Base-by-base conservation (phyloP, 75 land plant genomes). In the Pseudotsuga menziesii region DNA sequence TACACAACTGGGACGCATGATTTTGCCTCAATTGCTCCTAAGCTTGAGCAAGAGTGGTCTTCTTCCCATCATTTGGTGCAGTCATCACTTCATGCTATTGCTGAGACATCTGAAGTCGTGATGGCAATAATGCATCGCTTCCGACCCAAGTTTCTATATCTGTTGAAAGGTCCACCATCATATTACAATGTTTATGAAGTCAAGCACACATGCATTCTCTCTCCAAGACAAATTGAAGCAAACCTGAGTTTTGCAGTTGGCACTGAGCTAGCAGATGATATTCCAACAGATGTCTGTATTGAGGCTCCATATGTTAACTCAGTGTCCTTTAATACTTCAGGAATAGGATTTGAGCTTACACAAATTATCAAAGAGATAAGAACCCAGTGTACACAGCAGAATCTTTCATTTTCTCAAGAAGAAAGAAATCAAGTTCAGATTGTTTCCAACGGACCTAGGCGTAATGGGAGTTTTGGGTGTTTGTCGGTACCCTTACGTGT, bases 1-100 rank as follows among this genome's bases (percentile, higher is more conserved):
- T 75, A 63, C 27, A 55, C 44, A 22, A 39, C 73, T 16, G 44
- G 64, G 60, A 15, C 64, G 26, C 64, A 61, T 61, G 64, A 27
- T 61, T 61, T 61, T 61, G 64, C 64, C 26, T 64, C 48, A 27
- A 19, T 76, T 66, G 69, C 83, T n/a, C 17, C 83, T 36, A 80
- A 81, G 80, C 62, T 83, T 66, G 97, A 94, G 85, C 85, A 88
- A 71, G 87, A 89, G 55, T 94, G 94, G 94, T 94, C 92, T 75
- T 64, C 76, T 25, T 77, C 77, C 59, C 97, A 94, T 77, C 77
- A 82, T 79, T 92, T 93, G 76, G 88, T 90, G 61, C 90, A 76
- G 58, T 77, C 92, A 74, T 85, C 94, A 61, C 78, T 94, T 29
- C 80, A 87, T 62, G 85, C 84, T 74, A 78, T 88, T 76, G 82